Base-by-base conservation (phyloP, 306 rosid genomes). In the Dryas alaskensis region DNA sequence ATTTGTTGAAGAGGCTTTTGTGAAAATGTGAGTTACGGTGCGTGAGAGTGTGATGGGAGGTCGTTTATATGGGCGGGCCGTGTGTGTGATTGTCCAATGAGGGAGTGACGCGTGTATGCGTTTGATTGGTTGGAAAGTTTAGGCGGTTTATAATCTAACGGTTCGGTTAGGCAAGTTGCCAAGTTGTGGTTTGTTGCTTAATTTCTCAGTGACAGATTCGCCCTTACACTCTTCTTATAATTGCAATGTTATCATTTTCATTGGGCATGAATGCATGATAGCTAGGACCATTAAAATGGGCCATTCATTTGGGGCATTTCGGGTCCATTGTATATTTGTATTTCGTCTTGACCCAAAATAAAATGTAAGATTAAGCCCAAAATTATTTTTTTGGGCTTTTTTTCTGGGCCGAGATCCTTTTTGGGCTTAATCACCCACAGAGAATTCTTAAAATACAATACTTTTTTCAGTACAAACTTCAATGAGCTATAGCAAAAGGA, bases 141-240 rank as follows among this genome's bases (percentile, higher is more conserved):
- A 55, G 73, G 77, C 81, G 47, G 77, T 72, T 31, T 71, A 44
- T 10, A 19, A 4, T 8, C 49, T 61, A 59, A 59, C 70, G 44
- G 53, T 60, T 40, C 31, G 16, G 70, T 9, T 69, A 0, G 42
- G 57, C 70, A 55, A 65, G 73, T 27, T 65, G 79, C 45, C 19
- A 5, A 27, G 43, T 22, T 2, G 79, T 42, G 16, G 65, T 65
- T 75, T 12, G 46, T 61, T 37, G 19, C 7, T 39, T 17, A 52
- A 22, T 14, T 12, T 7, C 1, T 0, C 27, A 57, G 49, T 71
- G 75, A 71, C 66, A 25, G 5, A 7, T 4, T 40, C 57, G 4
- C 75, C 75, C 66, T 71, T 10, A 6, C 39, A 5, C 2, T 1
- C 8, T 51, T 50, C 12, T 6, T 9, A 9, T 16, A 51, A 51